Base-by-base conservation (phyloP, 2,329 filamentous ascomycete genomes). In the Fusarium duplospermum region DNA sequence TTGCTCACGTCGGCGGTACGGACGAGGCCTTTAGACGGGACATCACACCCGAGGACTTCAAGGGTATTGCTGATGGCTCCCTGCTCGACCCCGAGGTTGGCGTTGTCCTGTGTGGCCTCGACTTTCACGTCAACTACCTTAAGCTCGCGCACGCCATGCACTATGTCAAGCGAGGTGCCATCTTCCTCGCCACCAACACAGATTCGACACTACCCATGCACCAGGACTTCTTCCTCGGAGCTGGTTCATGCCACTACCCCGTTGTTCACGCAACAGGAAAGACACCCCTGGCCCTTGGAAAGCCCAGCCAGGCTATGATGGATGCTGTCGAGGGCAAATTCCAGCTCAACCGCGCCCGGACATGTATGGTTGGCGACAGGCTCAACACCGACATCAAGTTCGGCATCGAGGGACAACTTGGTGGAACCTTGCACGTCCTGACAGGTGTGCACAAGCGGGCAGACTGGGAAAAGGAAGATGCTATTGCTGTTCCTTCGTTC, bases 301-400 rank as follows among this genome's bases (percentile, higher is more conserved):
- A 99, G 85, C 96, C 96, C 4, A 98, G 94, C 81, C 95, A 98
- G 86, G 96, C 96, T 5, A 99, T 99, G 96, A 98, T 99, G 96
- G 96, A 98, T 82, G 95, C 96, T 4, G 93, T 99, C 66, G 96
- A 98, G 86, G 96, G 96, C 67, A 98, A 97, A 83, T 98, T 98
- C 83, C 89, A 93, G 76, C 93, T 99, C 63, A 92, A 98, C 82
- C 90, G 95, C 40, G 90, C 88, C 69, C 91, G 91, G 76, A 94
- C 96, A 1, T 98, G 96, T 84, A 99, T 99, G 96, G 90, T 99
- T 50, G 96, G 96, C 8, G 96, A 99, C 82, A 89, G 96, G 33
- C 86, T 98, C 73, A 94, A 98, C 82, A 99, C 96, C 0, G 96
- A 99, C 83, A 98, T 99, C 81, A 92, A 93, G 81, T 99, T 99